These are phyloP conservation scores for Euphorbia corollata DNA, from an alignment of 441 rosid species.

Conservation along the genomic window DNA sequence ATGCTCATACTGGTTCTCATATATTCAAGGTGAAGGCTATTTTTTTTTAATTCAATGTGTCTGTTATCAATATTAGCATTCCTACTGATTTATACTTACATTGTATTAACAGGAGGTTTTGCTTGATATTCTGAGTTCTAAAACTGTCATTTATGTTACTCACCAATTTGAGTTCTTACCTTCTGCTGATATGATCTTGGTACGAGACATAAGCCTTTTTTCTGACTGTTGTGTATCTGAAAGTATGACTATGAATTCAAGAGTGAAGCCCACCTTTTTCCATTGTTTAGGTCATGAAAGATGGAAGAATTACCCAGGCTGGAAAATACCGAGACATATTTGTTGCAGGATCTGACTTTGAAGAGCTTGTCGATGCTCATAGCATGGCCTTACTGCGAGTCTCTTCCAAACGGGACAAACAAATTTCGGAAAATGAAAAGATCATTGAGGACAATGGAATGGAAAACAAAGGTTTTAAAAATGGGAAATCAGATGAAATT, in stretches of 20 bases:
- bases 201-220: constrained; percentile 20
- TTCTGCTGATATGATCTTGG: constrained; percentile 60
- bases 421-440: constrained; percentile 22
- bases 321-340: constrained; percentile 74
- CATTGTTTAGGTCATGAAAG: constrained; percentile 70
- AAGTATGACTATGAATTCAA: neutral
- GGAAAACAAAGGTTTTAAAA: constrained; percentile 18
- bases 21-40: constrained; percentile 50
- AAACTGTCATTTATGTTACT: constrained; percentile 58
- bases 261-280: neutral
- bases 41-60: neutral
- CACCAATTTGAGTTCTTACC: constrained; percentile 66
- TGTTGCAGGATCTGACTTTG: constrained; percentile 59
- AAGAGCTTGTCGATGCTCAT: constrained; percentile 86
- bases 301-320: constrained; percentile 76
- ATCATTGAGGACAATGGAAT: constrained; percentile 1
- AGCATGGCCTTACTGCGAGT: constrained; percentile 53
- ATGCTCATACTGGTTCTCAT: constrained; percentile 86
- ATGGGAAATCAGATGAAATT: constrained; percentile 30
- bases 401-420: constrained; percentile 33
- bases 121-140: constrained; percentile 39
- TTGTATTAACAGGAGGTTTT: constrained; percentile 41
- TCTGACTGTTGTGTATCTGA: neutral
- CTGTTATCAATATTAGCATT: neutral
- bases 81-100: neutral